These are phyloP conservation scores for Erodium chrysanthum DNA, from an alignment of 441 rosid species.

Conservation along the genomic window DNA sequence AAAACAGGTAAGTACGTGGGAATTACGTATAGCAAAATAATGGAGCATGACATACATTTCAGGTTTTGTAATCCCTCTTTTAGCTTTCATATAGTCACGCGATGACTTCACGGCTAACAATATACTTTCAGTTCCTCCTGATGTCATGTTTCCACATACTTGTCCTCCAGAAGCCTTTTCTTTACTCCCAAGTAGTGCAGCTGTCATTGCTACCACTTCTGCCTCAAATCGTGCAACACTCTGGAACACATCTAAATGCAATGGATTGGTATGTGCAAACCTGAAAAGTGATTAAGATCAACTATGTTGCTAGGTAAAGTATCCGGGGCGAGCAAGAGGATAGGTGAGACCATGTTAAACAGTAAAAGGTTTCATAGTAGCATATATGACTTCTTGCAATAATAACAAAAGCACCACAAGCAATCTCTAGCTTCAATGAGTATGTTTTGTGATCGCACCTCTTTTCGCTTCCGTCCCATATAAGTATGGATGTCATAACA, in stretches of 20 bases:
- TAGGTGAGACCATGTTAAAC: background rate
- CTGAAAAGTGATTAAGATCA: conserved; percentile 33
- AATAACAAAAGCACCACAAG: conserved; percentile 5
- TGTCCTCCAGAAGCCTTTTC: conserved; percentile 67
- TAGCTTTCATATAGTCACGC: conserved; percentile 83
- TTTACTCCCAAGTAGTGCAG: conserved; percentile 67
- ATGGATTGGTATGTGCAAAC: conserved; percentile 95
- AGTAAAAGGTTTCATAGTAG: background rate
- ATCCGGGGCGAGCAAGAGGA: background rate
- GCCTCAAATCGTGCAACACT: conserved; percentile 82
- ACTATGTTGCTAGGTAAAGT: conserved; percentile 3
- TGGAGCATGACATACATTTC: conserved; percentile 50
- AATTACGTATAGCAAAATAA: background rate
- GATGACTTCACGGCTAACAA: conserved; percentile 83
- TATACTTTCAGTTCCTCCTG: conserved; percentile 96
- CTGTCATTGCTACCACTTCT: conserved; percentile 95
- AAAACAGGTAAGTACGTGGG: conserved; percentile 7
- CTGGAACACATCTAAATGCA: conserved; percentile 79
- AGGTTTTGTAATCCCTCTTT: conserved; percentile 75
- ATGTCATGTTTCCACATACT: conserved; percentile 96
- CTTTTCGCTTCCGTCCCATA: too few species aligned
- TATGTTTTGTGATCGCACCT: too few species aligned
- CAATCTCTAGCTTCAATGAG: background rate
- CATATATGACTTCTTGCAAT: background rate
- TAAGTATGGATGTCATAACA: background rate